Conservation (phyloP, 2,329 filamentous ascomycete species). For the Nemania diffusa region DNA sequence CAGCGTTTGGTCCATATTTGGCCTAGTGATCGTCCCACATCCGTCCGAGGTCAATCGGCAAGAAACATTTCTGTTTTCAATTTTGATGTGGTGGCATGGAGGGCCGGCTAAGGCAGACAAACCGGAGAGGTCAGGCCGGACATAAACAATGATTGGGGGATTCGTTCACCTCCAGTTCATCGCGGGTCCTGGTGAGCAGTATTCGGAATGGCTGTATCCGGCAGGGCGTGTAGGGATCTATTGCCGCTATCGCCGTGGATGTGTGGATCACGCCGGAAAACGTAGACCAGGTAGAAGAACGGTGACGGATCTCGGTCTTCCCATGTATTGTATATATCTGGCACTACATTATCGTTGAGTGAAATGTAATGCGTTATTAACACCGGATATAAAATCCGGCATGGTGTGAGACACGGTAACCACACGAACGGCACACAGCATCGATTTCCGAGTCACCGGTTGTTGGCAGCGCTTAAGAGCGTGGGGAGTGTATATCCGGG, state of each 20-base stretch:
- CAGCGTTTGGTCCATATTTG: not conserved
- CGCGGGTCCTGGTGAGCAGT: not conserved
- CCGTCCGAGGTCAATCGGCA: conserved; percentile 7
- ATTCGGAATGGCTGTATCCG: conserved; percentile 14
- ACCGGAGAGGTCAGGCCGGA: not conserved
- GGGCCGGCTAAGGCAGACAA: not conserved
- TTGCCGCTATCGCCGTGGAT: conserved; percentile 18
- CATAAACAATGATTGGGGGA: conserved; percentile 3
- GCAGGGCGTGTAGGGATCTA: conserved; percentile 20
- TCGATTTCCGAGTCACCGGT: not conserved
- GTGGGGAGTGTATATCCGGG: not conserved
- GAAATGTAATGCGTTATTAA: not conserved
- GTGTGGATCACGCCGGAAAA: conserved; percentile 17
- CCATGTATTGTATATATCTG: not conserved
- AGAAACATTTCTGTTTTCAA: conserved; percentile 7
- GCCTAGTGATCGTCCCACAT: not conserved
- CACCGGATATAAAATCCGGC: not conserved
- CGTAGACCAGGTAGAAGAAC: no score
- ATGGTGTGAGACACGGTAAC: not conserved
- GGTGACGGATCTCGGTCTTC: not conserved
- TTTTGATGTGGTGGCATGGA: not conserved
- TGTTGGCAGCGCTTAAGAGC: not conserved
- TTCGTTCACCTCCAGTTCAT: not conserved
- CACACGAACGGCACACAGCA: not conserved
- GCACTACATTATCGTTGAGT: not conserved